Evolutionary conservation across 148 eudicot species (phyloP).

Genomic region (Rhododendron simsii): DNA sequence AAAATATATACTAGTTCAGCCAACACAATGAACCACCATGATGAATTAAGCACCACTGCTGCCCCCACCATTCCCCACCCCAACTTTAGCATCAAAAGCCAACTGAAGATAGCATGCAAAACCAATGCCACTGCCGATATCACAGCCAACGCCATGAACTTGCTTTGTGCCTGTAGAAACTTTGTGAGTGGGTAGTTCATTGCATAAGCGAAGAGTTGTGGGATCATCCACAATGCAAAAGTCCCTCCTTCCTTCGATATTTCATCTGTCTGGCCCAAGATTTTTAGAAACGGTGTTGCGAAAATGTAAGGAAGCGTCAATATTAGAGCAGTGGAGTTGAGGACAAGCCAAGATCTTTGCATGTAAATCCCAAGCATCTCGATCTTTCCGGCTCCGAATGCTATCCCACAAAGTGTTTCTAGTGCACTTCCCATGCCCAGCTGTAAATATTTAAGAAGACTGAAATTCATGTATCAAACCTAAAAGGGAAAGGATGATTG

Average conservation of each 20-base stretch:
- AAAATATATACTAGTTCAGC: conserved; percentile 44
- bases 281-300: conserved; percentile 24
- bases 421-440: conserved; percentile 51
- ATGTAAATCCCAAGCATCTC: conserved; percentile 47
- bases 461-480: background rate
- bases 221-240: conserved; percentile 46
- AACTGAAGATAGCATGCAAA: conserved; percentile 49
- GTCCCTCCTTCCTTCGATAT: conserved; percentile 40
- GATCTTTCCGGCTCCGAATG: conserved; percentile 38
- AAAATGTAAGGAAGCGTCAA: conserved; percentile 29
- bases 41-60: conserved; percentile 40
- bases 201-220: conserved; percentile 64
- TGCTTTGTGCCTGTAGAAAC: conserved; percentile 38
- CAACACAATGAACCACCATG: conserved; percentile 68
- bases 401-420: conserved; percentile 60
- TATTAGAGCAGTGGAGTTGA: conserved; percentile 21
- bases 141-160: conserved; percentile 44
- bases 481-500: background rate
- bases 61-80: conserved; percentile 53
- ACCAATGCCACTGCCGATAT: conserved; percentile 32
- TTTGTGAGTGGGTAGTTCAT: background rate
- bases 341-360: conserved; percentile 62
- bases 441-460: conserved; percentile 8
- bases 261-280: conserved; percentile 38
- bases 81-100: conserved; percentile 41